Base-by-base conservation (phyloP, 768 basidiomycete genomes). In the Termitomyces bulborhizus region DNA sequence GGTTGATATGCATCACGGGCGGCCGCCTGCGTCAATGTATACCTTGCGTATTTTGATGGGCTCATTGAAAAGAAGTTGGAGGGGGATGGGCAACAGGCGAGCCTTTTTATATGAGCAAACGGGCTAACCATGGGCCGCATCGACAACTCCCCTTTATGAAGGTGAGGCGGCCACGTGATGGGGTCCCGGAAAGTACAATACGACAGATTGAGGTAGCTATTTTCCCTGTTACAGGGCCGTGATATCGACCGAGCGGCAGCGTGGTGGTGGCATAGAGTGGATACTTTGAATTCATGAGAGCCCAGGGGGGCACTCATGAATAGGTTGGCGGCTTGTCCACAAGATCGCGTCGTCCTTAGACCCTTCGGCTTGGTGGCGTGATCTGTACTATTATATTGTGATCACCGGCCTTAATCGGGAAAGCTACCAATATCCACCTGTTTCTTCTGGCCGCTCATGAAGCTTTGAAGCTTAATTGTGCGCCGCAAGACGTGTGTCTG, bases 151-250 rank as follows among this genome's bases (percentile, higher is more conserved):
- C 46, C 31, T 55, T 58, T 60, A 57, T 57, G 56, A 56, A 58
- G 31, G 60, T 51, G 54, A 61, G 60, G 60, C 48, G 46, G 6
- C 54, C 60, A 61, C 60, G 57, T 61, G 60, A 61, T 58, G 54
- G 44, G 31, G 18, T 37, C 49, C 40, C 41, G 47, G 42, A 51
- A 56, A 45, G 50, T 51, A 51, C 6, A 56, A 21, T 13, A 51
- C 29, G 31, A 32, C 41, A 51, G 37, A 51, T 51, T 32, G 31
- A 50, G 45, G 39, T 32, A 52, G 34, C 44, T 32, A 43, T 52
- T 53, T 49, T 53, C 46, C 42, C 46, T 54, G 46, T 55, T 53
- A 39, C 54, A 58, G 60, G 60, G 60, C 39, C 48, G 29, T 47
- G 54, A 36, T 37, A 36, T 24, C 31, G 21, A 61, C 54, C 52